A percentile compares a stretch with the other conserved stretches of the same genome.
Conservation (phyloP, 768 basidiomycete genomes). For the Boletus tomentosulus region DNA sequence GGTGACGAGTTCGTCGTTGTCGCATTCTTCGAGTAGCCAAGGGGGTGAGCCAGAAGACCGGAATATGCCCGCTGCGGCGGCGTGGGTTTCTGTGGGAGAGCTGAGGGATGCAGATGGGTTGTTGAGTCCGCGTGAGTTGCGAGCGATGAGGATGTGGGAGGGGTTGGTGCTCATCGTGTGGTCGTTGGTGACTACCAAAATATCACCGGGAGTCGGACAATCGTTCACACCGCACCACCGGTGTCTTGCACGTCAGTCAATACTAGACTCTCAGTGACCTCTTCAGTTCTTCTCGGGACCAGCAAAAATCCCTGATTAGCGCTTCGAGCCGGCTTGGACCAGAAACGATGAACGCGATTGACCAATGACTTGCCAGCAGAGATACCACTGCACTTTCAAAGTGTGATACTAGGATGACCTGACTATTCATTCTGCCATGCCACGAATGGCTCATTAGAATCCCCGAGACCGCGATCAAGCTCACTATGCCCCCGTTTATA, state of each 20-base stretch:
- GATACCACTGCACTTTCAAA: too few species aligned
- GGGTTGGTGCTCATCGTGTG: constrained; percentile 47
- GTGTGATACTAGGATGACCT: too few species aligned
- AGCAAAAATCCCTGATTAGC: neutral
- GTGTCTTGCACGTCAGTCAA: too few species aligned
- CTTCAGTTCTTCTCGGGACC: neutral
- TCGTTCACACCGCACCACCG: neutral
- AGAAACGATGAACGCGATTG: too few species aligned
- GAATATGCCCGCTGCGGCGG: constrained; percentile 81
- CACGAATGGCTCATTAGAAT: too few species aligned
- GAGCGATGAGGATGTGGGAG: constrained; percentile 84
- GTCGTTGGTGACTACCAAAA: neutral
- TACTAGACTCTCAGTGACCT: too few species aligned
- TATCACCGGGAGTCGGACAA: neutral
- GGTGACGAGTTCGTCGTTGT: constrained; percentile 63
- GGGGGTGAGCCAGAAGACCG: constrained; percentile 76
- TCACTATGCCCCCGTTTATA: too few species aligned
- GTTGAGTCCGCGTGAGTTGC: constrained; percentile 72
- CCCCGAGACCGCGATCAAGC: too few species aligned
- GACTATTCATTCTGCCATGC: too few species aligned
- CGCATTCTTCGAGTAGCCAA: constrained; percentile 75
- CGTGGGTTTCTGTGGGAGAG: constrained; percentile 84
- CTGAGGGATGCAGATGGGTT: constrained; percentile 78
- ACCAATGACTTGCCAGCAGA: too few species aligned
- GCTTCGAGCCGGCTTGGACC: neutral